These are phyloP conservation scores for Musa troglodytarum DNA, from an alignment of 176 grass and related monocot genomes.

Conservation along the genomic window DNA sequence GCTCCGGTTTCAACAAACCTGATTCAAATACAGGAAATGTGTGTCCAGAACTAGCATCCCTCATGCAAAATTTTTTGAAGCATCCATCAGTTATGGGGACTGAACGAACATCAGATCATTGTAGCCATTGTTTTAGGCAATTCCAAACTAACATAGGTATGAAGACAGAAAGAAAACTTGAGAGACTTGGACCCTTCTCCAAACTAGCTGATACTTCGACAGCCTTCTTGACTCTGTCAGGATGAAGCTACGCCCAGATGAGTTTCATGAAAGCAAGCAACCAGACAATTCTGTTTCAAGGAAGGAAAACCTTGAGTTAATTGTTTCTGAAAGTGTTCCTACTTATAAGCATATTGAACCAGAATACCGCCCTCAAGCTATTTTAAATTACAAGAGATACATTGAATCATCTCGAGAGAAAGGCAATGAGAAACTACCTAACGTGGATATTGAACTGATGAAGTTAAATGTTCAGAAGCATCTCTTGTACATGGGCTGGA, in stretches of 20 bases:
- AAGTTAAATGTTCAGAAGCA: conserved; percentile 46
- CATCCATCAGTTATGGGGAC: background rate
- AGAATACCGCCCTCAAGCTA: conserved; percentile 22
- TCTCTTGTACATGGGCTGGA: conserved; percentile 50
- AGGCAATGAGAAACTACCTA: background rate
- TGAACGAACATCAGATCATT: background rate
- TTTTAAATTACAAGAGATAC: conserved; percentile 38
- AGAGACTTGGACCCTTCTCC: background rate
- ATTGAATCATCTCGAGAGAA: conserved; percentile 29
- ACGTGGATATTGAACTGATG: conserved; percentile 19
- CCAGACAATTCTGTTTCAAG: background rate
- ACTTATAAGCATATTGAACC: conserved; percentile 4
- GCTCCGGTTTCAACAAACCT: no score
- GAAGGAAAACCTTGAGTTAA: conserved; percentile 1
- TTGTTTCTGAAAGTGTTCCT: background rate
- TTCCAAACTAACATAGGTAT: no score
- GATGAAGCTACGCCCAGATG: background rate
- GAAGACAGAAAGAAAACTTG: background rate
- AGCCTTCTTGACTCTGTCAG: background rate
- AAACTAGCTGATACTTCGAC: background rate
- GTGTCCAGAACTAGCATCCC: no score
- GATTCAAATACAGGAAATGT: no score
- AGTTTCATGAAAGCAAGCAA: background rate
- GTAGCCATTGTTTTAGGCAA: background rate
- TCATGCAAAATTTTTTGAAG: no score